A percentile compares a stretch with the other conserved stretches of the same genome.
These are phyloP conservation scores for Zalaria sp. DNA, from an alignment of 2,329 filamentous ascomycete species.

Conservation along the genomic window DNA sequence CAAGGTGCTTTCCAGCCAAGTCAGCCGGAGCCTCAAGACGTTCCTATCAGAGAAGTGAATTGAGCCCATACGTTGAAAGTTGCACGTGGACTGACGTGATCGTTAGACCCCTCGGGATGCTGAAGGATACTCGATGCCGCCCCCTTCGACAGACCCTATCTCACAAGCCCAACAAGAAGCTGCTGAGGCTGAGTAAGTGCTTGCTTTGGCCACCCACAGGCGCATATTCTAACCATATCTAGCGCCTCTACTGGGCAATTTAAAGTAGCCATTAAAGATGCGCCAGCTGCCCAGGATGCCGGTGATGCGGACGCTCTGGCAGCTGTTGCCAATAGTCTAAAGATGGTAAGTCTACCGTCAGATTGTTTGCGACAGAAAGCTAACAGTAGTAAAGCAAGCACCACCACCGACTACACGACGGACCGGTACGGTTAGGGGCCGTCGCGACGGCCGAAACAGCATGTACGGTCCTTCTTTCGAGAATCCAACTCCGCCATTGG, in stretches of 20 bases:
- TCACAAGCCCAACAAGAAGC: constrained; percentile 60
- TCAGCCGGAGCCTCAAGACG: not conserved
- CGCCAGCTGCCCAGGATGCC: constrained; percentile 64
- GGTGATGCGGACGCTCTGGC: constrained; percentile 60
- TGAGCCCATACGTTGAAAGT: too few relatives aligned
- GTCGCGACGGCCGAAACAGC: constrained; percentile 83
- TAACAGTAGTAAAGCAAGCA: constrained; percentile 29
- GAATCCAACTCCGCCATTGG: not conserved
- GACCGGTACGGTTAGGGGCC: constrained; percentile 66
- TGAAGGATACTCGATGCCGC: constrained; percentile 65
- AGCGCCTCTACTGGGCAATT: constrained; percentile 46
- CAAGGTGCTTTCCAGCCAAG: not conserved
- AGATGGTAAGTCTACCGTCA: constrained; percentile 30
- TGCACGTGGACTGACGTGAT: not conserved
- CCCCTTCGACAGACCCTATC: constrained; percentile 43
- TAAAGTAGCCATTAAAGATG: constrained; percentile 67
- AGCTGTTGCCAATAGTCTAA: constrained; percentile 60
- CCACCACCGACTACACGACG: constrained; percentile 37
- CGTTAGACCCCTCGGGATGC: constrained; percentile 43
- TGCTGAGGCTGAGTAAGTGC: constrained; percentile 22
- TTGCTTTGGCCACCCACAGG: too few relatives aligned
- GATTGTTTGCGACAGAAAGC: constrained; percentile 1
- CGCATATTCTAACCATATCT: too few relatives aligned
- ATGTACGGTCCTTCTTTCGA: constrained; percentile 53
- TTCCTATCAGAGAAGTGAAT: too few relatives aligned